phyloP scores from a whole-genome alignment of 345 rosid species.

The Noccaea caerulescens region DNA sequence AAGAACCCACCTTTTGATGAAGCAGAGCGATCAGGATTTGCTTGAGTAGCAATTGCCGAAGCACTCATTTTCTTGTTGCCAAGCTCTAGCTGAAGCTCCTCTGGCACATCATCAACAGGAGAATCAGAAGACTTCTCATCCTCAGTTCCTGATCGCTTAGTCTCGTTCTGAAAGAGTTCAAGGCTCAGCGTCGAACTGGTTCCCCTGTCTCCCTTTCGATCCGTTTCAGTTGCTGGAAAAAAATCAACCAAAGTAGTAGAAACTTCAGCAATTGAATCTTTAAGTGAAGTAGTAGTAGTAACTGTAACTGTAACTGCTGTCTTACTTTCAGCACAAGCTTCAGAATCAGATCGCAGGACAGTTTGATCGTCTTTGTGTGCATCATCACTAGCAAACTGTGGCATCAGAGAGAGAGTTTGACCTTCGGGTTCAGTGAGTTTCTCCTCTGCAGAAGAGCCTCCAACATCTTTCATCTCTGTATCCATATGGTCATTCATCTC shows the following conservation, averaged over 20 bases:
- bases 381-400: constrained; percentile 42
- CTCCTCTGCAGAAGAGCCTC: constrained; percentile 34
- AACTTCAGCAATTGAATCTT: constrained; percentile 36
- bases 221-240: constrained; percentile 35
- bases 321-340: constrained; percentile 36
- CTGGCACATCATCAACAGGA: constrained; percentile 41
- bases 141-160: constrained; percentile 18
- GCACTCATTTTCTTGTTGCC: constrained; percentile 40
- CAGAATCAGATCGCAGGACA: constrained; percentile 26
- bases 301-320: constrained; percentile 28
- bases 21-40: constrained; percentile 20
- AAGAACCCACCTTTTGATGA: constrained; percentile 33
- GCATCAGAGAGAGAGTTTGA: constrained; percentile 45
- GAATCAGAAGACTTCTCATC: constrained; percentile 38
- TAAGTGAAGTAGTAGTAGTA: constrained; percentile 28
- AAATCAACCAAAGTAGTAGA: constrained; percentile 40
- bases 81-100: constrained; percentile 49
- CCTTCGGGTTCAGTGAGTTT: constrained; percentile 33
- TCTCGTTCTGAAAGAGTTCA: constrained; percentile 45
- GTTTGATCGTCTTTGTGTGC: constrained; percentile 39
- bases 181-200: constrained; percentile 42
- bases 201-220: constrained; percentile 36
- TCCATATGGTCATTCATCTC: constrained; percentile 26
- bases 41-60: constrained; percentile 15
- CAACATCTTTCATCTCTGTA: constrained; percentile 41